Evolutionary conservation across 495 filamentous ascomycete genomes (phyloP).

Genomic region (Oleoguttula mirabilis): DNA sequence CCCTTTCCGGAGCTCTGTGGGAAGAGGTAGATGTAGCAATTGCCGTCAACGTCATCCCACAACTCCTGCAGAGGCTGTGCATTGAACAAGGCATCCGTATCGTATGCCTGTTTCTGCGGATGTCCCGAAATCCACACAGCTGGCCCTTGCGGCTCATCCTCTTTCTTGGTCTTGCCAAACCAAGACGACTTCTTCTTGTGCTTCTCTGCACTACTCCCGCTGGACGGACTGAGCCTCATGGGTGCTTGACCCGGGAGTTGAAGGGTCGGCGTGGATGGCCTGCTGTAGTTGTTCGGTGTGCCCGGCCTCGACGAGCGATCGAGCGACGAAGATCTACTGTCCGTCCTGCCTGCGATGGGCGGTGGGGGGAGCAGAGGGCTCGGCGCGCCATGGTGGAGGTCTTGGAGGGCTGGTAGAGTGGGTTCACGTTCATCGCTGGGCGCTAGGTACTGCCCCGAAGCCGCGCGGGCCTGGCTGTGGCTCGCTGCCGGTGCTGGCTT

Average conservation of each 20-base stretch:
- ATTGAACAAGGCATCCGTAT: constrained; percentile 10
- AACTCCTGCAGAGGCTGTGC: constrained; percentile 59
- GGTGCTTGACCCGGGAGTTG: constrained; percentile 2
- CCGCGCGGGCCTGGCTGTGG: too few species aligned
- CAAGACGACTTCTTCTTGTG: constrained; percentile 21
- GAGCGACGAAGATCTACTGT: constrained; percentile 4
- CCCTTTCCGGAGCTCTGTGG: constrained; percentile 51
- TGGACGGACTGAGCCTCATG: not conserved
- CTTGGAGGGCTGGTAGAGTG: not conserved
- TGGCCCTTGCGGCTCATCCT: constrained; percentile 13
- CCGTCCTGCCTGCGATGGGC: constrained; percentile 1
- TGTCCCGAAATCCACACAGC: constrained; percentile 23
- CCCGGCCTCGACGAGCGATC: constrained; percentile 8
- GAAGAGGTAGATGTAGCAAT: constrained; percentile 76
- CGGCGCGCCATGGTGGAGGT: constrained; percentile 8
- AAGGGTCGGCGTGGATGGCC: constrained; percentile 13
- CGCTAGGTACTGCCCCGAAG: too few species aligned
- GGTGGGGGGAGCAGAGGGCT: constrained; percentile 12
- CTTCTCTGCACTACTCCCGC: not conserved
- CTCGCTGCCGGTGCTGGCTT: too few species aligned
- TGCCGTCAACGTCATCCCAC: constrained; percentile 67
- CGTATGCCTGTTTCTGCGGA: constrained; percentile 15
- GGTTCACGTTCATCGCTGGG: not conserved
- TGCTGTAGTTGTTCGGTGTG: constrained; percentile 10
- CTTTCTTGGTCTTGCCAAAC: constrained; percentile 16